A percentile compares a stretch with the other conserved stretches of the same genome.
phyloP scores from a whole-genome alignment of 176 grass and related monocot species.

The Carex cristatella region DNA sequence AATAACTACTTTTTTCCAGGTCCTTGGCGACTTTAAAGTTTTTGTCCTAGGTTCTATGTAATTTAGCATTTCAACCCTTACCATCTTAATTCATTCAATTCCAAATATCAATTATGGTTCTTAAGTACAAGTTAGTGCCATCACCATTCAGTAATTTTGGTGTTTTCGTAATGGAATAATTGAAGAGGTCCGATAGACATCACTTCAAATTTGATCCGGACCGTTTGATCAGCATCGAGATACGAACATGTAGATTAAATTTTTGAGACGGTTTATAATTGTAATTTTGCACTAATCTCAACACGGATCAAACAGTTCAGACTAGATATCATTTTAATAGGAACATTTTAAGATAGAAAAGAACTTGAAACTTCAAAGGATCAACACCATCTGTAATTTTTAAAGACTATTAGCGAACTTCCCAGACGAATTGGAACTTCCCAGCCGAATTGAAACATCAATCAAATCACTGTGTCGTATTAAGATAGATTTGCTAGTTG shows the following conservation, averaged over 20 bases:
- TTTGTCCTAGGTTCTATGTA: constrained; percentile 7
- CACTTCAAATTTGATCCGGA: too few relatives aligned
- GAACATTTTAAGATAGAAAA: background rate
- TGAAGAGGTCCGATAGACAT: too few relatives aligned
- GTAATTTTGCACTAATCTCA: too few relatives aligned
- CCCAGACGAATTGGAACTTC: background rate
- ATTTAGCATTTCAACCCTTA: background rate
- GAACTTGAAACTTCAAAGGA: background rate
- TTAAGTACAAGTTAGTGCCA: background rate
- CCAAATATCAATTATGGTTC: background rate
- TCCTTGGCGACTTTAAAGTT: background rate
- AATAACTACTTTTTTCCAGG: background rate
- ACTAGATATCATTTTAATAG: background rate
- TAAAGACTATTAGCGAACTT: background rate
- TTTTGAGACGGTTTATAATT: too few relatives aligned
- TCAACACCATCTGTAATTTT: background rate
- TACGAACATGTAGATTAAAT: too few relatives aligned
- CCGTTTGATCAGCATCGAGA: too few relatives aligned
- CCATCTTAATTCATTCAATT: background rate
- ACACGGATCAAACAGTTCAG: too few relatives aligned
- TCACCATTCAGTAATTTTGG: background rate
- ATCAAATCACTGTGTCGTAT: too few relatives aligned
- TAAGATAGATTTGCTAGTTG: background rate
- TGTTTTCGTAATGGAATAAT: background rate
- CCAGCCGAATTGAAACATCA: background rate